Percentiles rank a stretch among this genome's conserved stretches.
These are phyloP conservation scores for Lippia alba DNA, from an alignment of 305 asterid species.

Conservation along the genomic window DNA sequence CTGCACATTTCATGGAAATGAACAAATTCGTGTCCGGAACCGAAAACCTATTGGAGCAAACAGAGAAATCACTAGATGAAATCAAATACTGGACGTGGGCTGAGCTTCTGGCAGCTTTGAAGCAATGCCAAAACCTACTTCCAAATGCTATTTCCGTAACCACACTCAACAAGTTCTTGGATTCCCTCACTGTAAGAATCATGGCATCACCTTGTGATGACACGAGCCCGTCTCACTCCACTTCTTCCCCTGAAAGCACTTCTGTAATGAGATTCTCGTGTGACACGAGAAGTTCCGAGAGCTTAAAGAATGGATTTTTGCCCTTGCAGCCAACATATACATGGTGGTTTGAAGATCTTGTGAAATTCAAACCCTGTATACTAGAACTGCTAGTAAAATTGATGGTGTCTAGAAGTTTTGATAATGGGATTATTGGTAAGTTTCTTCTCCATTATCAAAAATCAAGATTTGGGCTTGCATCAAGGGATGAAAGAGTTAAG, in stretches of 20 bases:
- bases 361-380: constrained; percentile 36
- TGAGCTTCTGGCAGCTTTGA: constrained; percentile 65
- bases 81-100: constrained; percentile 77
- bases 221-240: constrained; percentile 71
- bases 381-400: constrained; percentile 47
- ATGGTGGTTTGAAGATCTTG: constrained; percentile 90
- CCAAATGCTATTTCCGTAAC: constrained; percentile 43
- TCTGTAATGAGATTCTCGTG: constrained; percentile 61
- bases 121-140: constrained; percentile 54
- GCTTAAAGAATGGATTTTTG: constrained; percentile 54
- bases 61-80: constrained; percentile 58
- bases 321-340: constrained; percentile 35
- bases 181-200: constrained; percentile 54
- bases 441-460: constrained; percentile 77
- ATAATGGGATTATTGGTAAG: constrained; percentile 56
- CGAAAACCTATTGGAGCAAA: constrained; percentile 52
- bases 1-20: constrained; percentile 80
- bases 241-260: constrained; percentile 75
- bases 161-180: constrained; percentile 55
- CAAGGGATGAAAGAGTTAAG: constrained; percentile 47
- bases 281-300: constrained; percentile 80
- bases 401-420: constrained; percentile 57
- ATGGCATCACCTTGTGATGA: constrained; percentile 57
- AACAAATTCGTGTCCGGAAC: constrained; percentile 37
- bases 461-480: constrained; percentile 48